Evolutionary conservation across 2,329 filamentous ascomycete genomes (phyloP).

Genomic region (Exutisphaerella laricina): DNA sequence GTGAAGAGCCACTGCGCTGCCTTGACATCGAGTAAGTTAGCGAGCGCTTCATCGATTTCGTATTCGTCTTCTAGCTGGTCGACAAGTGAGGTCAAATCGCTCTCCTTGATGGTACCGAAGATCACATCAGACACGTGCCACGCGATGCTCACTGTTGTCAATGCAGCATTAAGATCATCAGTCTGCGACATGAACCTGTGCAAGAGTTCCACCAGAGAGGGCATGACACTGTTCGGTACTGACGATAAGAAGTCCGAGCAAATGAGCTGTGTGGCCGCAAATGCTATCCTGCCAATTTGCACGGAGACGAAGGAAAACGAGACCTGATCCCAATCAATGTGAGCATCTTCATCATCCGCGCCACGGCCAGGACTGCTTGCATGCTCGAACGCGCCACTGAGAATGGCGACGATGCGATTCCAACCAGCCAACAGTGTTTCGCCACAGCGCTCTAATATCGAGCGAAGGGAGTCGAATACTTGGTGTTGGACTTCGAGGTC

Average conservation of each 20-base stretch:
- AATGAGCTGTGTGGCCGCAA: conserved; percentile 83
- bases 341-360: conserved; percentile 13
- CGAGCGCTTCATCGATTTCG: conserved; percentile 20
- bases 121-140: conserved; percentile 93
- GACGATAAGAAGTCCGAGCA: conserved; percentile 88
- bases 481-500: conserved; percentile 60
- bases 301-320: conserved; percentile 51
- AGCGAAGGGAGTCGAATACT: conserved; percentile 59
- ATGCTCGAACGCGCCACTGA: conserved; percentile 69
- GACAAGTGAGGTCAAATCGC: conserved; percentile 30
- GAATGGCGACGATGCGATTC: conserved; percentile 78
- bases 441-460: conserved; percentile 80
- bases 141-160: conserved; percentile 94
- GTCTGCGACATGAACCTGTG: conserved; percentile 84
- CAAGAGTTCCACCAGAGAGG: conserved; percentile 80
- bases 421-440: conserved; percentile 79
- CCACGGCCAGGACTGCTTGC: conserved; percentile 10
- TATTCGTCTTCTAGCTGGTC: conserved; percentile 18
- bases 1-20: conserved; percentile 73
- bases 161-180: conserved; percentile 89
- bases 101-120: conserved; percentile 44
- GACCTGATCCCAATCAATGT: conserved; percentile 28
- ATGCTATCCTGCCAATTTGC: conserved; percentile 76
- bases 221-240: conserved; percentile 61
- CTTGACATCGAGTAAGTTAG: conserved; percentile 10